Percentiles rank a stretch among this genome's conserved stretches.
Evolutionary conservation across 352 stramenopile genomes (phyloP).

Genomic region (Globisporangium polare): DNA sequence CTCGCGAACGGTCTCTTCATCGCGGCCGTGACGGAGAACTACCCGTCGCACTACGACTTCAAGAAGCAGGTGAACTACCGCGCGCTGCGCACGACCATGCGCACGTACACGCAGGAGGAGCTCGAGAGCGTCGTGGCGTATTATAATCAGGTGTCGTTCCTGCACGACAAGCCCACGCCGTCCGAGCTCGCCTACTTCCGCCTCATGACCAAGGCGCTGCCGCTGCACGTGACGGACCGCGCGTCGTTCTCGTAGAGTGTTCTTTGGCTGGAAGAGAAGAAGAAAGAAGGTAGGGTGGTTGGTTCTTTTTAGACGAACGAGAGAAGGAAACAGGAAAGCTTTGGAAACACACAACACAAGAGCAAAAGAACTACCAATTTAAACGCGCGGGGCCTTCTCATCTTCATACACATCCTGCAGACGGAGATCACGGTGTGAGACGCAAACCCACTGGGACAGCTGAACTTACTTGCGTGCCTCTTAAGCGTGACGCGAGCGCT

Average conservation of each 20-base stretch:
- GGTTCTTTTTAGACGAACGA: conserved; percentile 5
- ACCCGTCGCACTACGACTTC: conserved; percentile 68
- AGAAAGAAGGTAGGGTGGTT: neutral
- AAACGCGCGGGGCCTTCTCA: neutral
- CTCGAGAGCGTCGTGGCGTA: conserved; percentile 73
- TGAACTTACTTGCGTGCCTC: neutral
- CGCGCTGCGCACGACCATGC: conserved; percentile 68
- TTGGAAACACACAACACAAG: neutral
- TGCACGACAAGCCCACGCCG: conserved; percentile 56
- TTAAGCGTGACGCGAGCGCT: conserved; percentile 49
- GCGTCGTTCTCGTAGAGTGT: conserved; percentile 72
- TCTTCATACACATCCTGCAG: no score
- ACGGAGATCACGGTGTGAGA: no score
- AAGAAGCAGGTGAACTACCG: conserved; percentile 84
- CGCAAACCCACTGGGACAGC: no score
- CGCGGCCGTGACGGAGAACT: conserved; percentile 82
- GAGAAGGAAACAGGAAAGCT: neutral
- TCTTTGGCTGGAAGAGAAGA: neutral
- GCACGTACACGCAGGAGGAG: conserved; percentile 74
- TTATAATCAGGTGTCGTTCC: conserved; percentile 68
- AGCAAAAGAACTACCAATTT: neutral
- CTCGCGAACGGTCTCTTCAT: conserved; percentile 81
- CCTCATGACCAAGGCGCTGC: conserved; percentile 83
- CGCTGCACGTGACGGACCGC: conserved; percentile 76
- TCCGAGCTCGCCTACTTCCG: conserved; percentile 78